Conservation (phyloP, 148 eudicot species). For the Chenopodium formosanum region DNA sequence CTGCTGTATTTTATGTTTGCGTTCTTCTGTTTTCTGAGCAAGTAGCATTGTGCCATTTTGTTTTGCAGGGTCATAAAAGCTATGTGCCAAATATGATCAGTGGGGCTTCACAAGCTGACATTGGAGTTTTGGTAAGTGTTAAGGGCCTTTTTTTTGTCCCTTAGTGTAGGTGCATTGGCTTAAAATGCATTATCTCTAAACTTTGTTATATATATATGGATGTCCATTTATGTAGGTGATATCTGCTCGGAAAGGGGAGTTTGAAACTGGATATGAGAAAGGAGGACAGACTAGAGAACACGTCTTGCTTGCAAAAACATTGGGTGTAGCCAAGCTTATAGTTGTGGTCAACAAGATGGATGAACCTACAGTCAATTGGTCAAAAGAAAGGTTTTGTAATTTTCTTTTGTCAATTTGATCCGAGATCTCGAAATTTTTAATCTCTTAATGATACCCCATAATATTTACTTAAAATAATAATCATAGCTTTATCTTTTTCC, state of each 20-base stretch:
- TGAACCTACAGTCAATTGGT: conserved; percentile 93
- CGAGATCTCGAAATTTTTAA: background rate
- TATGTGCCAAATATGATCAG: conserved; percentile 98
- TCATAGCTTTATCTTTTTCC: background rate
- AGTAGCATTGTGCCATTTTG: conserved; percentile 2
- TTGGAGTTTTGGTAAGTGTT: conserved; percentile 78
- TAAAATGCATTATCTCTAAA: background rate
- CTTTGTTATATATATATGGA: background rate
- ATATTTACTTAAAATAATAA: too few species aligned
- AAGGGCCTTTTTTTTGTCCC: background rate
- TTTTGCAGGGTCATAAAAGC: conserved; percentile 88
- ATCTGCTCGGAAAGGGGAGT: conserved; percentile 98
- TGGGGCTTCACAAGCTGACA: conserved; percentile 98
- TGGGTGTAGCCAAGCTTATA: conserved; percentile 87
- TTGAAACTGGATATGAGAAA: conserved; percentile 97
- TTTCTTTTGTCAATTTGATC: background rate
- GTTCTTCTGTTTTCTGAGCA: background rate
- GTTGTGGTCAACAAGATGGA: conserved; percentile 98
- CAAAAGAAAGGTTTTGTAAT: conserved; percentile 69
- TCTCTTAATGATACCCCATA: background rate
- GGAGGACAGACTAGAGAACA: conserved; percentile 99
- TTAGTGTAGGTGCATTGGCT: background rate
- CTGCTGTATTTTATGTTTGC: background rate
- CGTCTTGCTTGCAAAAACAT: conserved; percentile 90
- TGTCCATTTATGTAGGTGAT: conserved; percentile 53